Percentiles rank a stretch among this genome's conserved stretches.
Conservation (phyloP, 2,329 filamentous ascomycete genomes). For the Aspergillus versicolor region DNA sequence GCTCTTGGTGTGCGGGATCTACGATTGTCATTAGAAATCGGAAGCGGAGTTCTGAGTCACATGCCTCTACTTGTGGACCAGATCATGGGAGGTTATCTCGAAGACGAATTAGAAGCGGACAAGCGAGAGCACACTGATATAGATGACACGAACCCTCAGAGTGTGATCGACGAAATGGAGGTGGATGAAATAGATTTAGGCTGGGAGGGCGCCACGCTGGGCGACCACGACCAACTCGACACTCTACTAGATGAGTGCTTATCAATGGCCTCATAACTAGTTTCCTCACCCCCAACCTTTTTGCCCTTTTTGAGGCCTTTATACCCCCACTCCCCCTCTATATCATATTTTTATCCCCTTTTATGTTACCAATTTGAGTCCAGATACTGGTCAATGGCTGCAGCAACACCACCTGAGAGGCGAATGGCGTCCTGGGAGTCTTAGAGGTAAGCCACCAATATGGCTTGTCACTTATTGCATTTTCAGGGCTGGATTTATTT, state of each 20-base stretch:
- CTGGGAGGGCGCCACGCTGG: constrained; percentile 39
- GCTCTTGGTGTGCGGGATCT: constrained; percentile 77
- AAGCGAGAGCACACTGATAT: constrained; percentile 33
- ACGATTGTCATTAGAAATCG: constrained; percentile 71
- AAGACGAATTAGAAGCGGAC: constrained; percentile 67
- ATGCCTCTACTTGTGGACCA: constrained; percentile 73
- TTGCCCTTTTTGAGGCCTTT: not conserved
- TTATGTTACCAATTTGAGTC: constrained; percentile 1
- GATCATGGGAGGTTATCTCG: constrained; percentile 69
- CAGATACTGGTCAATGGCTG: constrained; percentile 5
- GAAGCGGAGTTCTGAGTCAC: constrained; percentile 71
- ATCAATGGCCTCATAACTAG: constrained; percentile 39
- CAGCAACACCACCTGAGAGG: constrained; percentile 20
- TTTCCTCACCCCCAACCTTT: constrained; percentile 7
- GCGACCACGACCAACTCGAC: constrained; percentile 39
- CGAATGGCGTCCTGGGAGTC: constrained; percentile 33
- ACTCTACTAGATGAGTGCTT: constrained; percentile 43
- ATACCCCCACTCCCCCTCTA: constrained; percentile 4
- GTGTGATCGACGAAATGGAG: constrained; percentile 39
- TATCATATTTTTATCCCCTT: constrained; percentile 7
- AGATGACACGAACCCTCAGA: constrained; percentile 21
- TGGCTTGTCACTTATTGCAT: constrained; percentile 19
- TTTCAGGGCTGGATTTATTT: constrained; percentile 11
- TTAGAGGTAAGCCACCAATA: constrained; percentile 18
- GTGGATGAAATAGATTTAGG: constrained; percentile 38